Base-by-base conservation (phyloP, 305 asterid species). In the Andrographis paniculata region DNA sequence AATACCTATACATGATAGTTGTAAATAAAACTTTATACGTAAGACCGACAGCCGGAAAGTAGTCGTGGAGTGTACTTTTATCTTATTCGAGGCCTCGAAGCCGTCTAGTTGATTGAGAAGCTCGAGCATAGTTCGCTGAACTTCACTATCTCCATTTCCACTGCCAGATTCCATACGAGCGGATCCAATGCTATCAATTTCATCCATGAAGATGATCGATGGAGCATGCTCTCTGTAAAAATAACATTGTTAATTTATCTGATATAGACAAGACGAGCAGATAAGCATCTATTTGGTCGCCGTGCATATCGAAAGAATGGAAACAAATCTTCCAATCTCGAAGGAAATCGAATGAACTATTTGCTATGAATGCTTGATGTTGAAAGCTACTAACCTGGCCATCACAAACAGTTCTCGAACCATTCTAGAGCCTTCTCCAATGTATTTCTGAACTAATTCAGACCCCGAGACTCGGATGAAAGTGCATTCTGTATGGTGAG, bases 71-170 rank as follows among this genome's bases (percentile, higher is more conserved):
- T n/a, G n/a, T n/a, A 68, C 82, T 58, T 89, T 89, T 14, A 89
- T 89, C 72, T 86, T 86, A 48, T 86, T 89, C 35, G 98, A 89
- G 21, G 94, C 96, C 70, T 89, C 98, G 58, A 89, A 89, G 13
- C 98, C 98, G 70, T 89, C 98, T 20, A 89, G 94, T 59, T 86
- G 98, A 69, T 89, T 89, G 59, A 89, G 84, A 63, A 89, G 98
- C 69, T 89, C 98, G 58, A 89, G 64, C 97, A 88, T 84, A 61
- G 97, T 88, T 45, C 95, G 69, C 70, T 88, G 95, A 54, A 88
- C 95, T 68, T 89, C 95, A 69, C 95, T 84, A 49, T 88, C 97
- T 37, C 94, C 98, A 59, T 82, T 85, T 41, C 98, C 98, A 65
- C 89, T 82, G 45, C 94, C 95, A 54, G 96, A 86, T 69, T 89